Evolutionary conservation across 352 stramenopile genomes (phyloP).

Genomic region (Globisporangium alternatum): DNA sequence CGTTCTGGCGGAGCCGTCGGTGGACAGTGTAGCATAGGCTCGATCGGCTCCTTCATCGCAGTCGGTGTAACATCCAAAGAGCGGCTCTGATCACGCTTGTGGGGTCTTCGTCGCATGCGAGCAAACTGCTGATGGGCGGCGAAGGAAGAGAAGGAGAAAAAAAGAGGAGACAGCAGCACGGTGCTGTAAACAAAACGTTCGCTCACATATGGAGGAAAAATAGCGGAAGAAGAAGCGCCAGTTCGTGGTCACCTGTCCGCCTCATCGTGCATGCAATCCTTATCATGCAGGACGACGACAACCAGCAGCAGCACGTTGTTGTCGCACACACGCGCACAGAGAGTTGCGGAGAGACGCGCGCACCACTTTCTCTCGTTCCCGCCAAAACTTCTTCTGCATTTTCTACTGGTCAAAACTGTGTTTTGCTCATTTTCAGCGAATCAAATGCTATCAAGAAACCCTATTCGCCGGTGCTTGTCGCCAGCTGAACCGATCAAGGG

Average conservation of each 20-base stretch:
- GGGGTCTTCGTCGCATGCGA: constrained; percentile 2
- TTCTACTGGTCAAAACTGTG: not conserved
- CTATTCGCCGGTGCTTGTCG: constrained; percentile 10
- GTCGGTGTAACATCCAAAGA: not conserved
- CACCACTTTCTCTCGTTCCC: constrained; percentile 10
- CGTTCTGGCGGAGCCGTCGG: not conserved
- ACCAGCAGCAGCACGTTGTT: not conserved
- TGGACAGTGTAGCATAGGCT: not conserved
- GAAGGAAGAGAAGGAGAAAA: not conserved
- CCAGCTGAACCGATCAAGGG: constrained; percentile 13
- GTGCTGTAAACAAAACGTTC: not conserved
- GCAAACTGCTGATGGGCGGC: not conserved
- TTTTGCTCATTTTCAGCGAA: not conserved
- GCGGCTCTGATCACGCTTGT: not conserved
- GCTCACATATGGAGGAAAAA: not conserved
- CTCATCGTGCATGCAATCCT: constrained; percentile 1
- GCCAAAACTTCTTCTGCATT: constrained; percentile 1
- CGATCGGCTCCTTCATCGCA: no score
- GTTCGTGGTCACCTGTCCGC: not conserved
- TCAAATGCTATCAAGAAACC: not conserved
- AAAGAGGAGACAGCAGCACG: not conserved
- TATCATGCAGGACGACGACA: not conserved
- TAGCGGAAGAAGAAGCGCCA: constrained; percentile 1
- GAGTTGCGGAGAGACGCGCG: not conserved
- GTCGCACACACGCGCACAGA: constrained; percentile 1